Conservation (phyloP, 176 grass and related monocot species). For the Hyparrhenia diplandra region DNA sequence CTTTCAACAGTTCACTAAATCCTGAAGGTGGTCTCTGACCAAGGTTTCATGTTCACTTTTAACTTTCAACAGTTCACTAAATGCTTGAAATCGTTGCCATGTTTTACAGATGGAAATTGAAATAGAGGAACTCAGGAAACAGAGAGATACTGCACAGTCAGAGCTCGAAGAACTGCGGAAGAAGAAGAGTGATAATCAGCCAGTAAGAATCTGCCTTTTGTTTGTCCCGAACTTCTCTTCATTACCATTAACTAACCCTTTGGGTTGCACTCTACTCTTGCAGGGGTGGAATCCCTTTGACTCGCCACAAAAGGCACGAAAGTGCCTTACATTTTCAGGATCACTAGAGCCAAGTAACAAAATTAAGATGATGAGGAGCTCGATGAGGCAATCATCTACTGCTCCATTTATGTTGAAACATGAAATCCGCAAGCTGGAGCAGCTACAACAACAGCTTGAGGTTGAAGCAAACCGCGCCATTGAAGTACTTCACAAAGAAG, state of each 20-base stretch:
- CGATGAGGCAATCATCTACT: constrained; percentile 71
- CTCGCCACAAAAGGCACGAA: constrained; percentile 49
- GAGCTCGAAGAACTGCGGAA: constrained; percentile 58
- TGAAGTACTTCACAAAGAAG: constrained; percentile 93
- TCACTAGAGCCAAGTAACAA: constrained; percentile 51
- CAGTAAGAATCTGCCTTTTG: constrained; percentile 37
- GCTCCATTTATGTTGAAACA: constrained; percentile 81
- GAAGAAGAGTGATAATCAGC: constrained; percentile 49
- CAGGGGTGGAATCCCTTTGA: constrained; percentile 89
- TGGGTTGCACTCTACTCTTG: constrained; percentile 1
- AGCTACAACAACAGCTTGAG: constrained; percentile 82
- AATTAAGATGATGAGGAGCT: constrained; percentile 39
- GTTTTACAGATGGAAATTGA: constrained; percentile 79
- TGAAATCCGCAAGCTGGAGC: constrained; percentile 96
- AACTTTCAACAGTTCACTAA: constrained; percentile 10
- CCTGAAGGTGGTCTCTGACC: constrained; percentile 7
- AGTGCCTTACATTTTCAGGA: constrained; percentile 84
- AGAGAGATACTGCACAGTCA: constrained; percentile 65
- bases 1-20: constrained; percentile 11
- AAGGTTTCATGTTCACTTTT: constrained; percentile 21
- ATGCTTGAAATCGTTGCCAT: neutral
- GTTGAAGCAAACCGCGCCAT: constrained; percentile 87
- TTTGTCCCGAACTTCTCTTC: neutral
- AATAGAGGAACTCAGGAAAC: constrained; percentile 72
- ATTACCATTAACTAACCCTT: constrained; percentile 22